Base-by-base conservation (phyloP, 768 basidiomycete genomes). In the Clavulina sp. region DNA sequence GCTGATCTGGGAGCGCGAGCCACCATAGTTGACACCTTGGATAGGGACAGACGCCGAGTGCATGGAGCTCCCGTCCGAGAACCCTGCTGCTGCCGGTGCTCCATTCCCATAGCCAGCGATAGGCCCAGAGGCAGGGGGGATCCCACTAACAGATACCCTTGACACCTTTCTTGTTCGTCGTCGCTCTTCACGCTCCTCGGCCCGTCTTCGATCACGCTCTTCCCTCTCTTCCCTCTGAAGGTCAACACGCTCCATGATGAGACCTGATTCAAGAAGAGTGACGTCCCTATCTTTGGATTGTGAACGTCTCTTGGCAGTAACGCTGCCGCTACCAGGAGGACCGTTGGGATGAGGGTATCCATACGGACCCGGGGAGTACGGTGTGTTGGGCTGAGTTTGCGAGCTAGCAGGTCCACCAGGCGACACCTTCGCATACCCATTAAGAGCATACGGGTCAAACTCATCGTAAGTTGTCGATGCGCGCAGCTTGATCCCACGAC, bases 211-310 rank as follows among this genome's bases (percentile, higher is more conserved):
- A 41, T 84, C 80, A 41, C 75, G 73, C 33, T 78, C 81, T 38
- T 54, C 84, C 53, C 68, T 74, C 63, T 85, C 85, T 63, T 64
- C 60, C 18, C 54, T 50, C 44, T 79, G 76, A 19, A 91, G 76
- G 63, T 91, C 76, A 33, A 91, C 81, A 54, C 84, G 82, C 59
- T 92, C 88, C 5, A 89, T 80, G 49, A 88, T 84, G 73, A 91
- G 78, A 2, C 86, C 86, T 57, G 85, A 89, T 64, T 88, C 82
- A 21, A 92, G 73, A 6, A 91, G 68, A 0, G 85, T 84, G 13
- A 85, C 72, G 51, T 88, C 82, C 31, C 82, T 74, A n/a, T n/a
- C n/a, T 36, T 78, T 77, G 1, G 41, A 24, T 21, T 41, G 31
- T 36, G 43, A 40, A 28, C 24, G 41, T 41, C 23, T 30, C 44